phyloP scores from a whole-genome alignment of 2,329 filamentous ascomycete genomes.

The Fusarium beomiforme region DNA sequence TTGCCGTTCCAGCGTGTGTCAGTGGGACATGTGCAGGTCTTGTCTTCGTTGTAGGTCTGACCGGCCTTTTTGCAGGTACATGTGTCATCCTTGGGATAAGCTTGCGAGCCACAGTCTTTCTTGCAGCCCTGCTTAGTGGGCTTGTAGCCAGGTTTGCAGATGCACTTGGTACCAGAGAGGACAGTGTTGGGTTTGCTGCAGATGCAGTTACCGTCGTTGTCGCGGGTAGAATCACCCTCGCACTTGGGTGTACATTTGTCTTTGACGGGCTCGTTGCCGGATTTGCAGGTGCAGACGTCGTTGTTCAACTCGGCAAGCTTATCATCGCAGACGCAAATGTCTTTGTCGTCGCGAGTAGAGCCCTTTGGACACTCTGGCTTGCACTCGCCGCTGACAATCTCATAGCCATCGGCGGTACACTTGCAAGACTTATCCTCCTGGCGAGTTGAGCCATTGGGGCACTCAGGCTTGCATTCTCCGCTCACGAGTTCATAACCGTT shows the following conservation, averaged over 20 bases:
- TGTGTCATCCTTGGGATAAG: background rate
- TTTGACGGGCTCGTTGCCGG: background rate
- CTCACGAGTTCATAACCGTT: background rate
- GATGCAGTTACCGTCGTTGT: background rate
- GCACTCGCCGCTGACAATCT: background rate
- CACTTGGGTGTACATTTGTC: background rate
- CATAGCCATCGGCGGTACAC: rapidly evolving
- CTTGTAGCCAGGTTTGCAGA: background rate
- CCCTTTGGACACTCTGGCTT: background rate
- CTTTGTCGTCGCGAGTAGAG: background rate
- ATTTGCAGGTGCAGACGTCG: background rate
- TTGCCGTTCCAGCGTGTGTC: background rate
- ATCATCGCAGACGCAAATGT: background rate
- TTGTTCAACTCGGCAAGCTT: background rate
- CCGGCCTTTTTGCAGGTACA: background rate
- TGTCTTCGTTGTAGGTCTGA: background rate
- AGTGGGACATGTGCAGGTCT: background rate
- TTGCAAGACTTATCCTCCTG: background rate
- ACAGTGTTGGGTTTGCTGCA: background rate
- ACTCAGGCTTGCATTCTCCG: background rate
- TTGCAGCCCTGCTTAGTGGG: background rate
- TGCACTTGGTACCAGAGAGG: background rate
- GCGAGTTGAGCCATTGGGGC: rapidly evolving
- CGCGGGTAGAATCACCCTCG: background rate
- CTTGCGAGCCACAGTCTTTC: background rate